Evolutionary conservation across 1,284 basidiomycete species (phyloP).

Genomic region (Takashimella koratensis): DNA sequence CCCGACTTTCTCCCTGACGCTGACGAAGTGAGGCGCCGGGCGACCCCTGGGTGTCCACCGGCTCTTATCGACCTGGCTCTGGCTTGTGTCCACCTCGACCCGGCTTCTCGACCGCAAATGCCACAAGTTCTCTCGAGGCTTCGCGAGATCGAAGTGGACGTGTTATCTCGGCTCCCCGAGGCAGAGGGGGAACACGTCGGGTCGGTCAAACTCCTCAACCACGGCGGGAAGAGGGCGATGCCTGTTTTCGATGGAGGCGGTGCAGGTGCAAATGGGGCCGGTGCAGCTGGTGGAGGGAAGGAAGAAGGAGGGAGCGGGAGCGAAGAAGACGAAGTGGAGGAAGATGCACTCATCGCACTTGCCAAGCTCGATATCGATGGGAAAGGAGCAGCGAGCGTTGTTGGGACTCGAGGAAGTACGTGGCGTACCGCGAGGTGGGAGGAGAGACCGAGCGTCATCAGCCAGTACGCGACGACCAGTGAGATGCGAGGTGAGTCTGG

Average conservation of each 20-base stretch:
- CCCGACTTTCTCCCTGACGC: constrained; percentile 75
- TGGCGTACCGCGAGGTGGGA: constrained; percentile 48
- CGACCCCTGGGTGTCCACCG: constrained; percentile 71
- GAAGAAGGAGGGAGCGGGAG: constrained; percentile 1
- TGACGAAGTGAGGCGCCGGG: constrained; percentile 66
- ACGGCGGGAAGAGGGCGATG: constrained; percentile 55
- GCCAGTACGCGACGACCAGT: constrained; percentile 25
- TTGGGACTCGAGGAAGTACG: constrained; percentile 18
- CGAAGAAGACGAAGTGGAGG: constrained; percentile 51
- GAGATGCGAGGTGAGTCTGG: constrained; percentile 33
- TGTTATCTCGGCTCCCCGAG: constrained; percentile 61
- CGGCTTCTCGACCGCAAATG: constrained; percentile 68
- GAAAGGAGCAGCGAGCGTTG: constrained; percentile 26
- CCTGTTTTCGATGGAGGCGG: constrained; percentile 43
- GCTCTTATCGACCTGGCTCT: constrained; percentile 73
- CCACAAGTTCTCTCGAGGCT: constrained; percentile 70
- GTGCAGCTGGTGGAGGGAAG: not conserved
- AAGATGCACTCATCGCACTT: constrained; percentile 70
- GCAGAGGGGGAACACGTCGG: constrained; percentile 71
- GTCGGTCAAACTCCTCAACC: constrained; percentile 61
- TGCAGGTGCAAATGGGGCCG: not conserved
- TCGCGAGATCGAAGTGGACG: constrained; percentile 72
- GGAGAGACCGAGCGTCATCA: constrained; percentile 24
- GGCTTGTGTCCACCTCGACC: constrained; percentile 70
- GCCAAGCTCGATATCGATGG: constrained; percentile 59